Evolutionary conservation across 305 asterid species (phyloP).

Genomic region (Fraxinus paxiana): DNA sequence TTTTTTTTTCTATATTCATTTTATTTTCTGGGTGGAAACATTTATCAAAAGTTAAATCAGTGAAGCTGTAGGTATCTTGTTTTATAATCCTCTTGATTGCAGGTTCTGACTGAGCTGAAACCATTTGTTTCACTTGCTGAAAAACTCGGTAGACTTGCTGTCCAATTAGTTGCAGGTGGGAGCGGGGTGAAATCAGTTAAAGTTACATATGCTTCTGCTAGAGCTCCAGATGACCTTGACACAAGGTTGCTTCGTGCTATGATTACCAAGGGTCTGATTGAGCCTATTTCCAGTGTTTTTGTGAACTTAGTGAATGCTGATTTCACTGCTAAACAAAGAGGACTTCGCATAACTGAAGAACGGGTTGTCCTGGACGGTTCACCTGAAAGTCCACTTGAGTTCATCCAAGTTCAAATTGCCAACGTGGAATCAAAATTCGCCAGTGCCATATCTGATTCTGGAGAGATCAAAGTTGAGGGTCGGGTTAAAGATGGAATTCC

Average conservation of each 20-base stretch:
- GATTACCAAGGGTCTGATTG: slow-evolving; percentile 90
- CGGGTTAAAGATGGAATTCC: slow-evolving; percentile 80
- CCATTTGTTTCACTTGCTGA: slow-evolving; percentile 79
- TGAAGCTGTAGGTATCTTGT: background rate
- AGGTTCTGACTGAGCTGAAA: slow-evolving; percentile 80
- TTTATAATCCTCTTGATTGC: slow-evolving; percentile 21
- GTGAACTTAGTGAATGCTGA: slow-evolving; percentile 87
- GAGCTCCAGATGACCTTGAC: slow-evolving; percentile 89
- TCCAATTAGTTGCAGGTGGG: slow-evolving; percentile 86
- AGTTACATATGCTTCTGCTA: slow-evolving; percentile 69
- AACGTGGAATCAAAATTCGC: slow-evolving; percentile 79
- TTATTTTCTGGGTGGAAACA: background rate
- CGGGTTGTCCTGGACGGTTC: slow-evolving; percentile 63
- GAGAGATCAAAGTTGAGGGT: slow-evolving; percentile 79
- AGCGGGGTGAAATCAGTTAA: slow-evolving; percentile 72
- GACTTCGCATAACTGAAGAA: slow-evolving; percentile 71
- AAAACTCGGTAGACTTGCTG: slow-evolving; percentile 88
- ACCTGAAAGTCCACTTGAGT: slow-evolving; percentile 75
- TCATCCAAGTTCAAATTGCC: slow-evolving; percentile 70
- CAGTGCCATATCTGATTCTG: slow-evolving; percentile 73
- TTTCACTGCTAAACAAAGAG: slow-evolving; percentile 88
- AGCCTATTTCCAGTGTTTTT: slow-evolving; percentile 72
- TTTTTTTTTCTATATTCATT: background rate
- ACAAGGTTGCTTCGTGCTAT: slow-evolving; percentile 84
- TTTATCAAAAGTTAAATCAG: background rate